Base-by-base conservation (phyloP, 495 filamentous ascomycete species). In the Stereocaulon alpinum region DNA sequence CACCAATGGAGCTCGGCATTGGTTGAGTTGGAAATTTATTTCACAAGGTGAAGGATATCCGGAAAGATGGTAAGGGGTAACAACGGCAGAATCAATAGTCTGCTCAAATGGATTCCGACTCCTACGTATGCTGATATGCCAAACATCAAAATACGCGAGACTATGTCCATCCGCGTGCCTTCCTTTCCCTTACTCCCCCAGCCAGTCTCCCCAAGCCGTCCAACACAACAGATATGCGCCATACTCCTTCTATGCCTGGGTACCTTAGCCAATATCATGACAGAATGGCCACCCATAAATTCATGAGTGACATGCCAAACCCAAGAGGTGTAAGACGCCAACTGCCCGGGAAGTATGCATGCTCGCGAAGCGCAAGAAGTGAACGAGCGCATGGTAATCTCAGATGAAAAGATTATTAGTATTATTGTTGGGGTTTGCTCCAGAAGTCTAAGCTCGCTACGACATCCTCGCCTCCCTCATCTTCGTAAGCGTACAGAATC, bases 381-480 rank as follows among this genome's bases (percentile, higher is more conserved):
- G 45, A 34, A 50, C 40, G 43, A 40, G 45, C 45, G 17, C 15
- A 58, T 12, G 32, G 12, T 4, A 18, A 7, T 55, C 27, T 24
- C 29, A 29, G 24, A 53, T 20, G 10, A 43, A 2, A 44, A 5
- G 2, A n/a, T 17, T 55, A 17, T 40, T 54, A 29, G 27, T 30
- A 20, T 55, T 55, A 52, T 52, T 54, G 42, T 45, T 45, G 32
- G 32, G 62, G 62, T 61, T 61, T 64, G 62, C 58, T 87, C 93
- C 93, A 98, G 75, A 99, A 99, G 73, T 99, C 94, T 69, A 99
- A 83, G 58, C 89, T 90, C 60, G 90, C 90, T 57, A 99, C 85
- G 47, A 96, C 85, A 69, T 99, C 94, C 67, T 94, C 86, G 45
- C 93, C 91, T 50, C 71, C 72, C 68, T 99, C 94, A 67, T 97